Conservation (phyloP, 1,139 yeast genomes). For the Protomyces macrosporus region DNA sequence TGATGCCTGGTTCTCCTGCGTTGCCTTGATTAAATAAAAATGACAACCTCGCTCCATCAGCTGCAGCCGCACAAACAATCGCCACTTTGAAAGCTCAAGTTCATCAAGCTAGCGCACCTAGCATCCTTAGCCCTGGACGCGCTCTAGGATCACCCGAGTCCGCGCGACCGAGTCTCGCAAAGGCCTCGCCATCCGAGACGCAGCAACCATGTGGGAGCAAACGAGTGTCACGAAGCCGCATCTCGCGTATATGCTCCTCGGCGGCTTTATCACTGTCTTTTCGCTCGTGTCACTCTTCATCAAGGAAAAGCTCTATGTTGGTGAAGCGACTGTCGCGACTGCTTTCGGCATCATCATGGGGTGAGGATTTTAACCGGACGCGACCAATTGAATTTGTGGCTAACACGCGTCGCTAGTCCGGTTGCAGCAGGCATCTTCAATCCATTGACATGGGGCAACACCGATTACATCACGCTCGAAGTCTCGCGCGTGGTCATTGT, state of each 20-base stretch:
- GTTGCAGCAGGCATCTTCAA: slow-evolving; percentile 55
- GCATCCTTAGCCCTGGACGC: too few relatives aligned
- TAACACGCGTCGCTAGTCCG: background rate
- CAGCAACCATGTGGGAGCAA: slow-evolving; percentile 48
- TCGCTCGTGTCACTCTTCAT: slow-evolving; percentile 86
- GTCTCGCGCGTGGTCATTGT: slow-evolving; percentile 81
- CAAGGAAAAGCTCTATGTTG: slow-evolving; percentile 81
- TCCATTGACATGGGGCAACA: slow-evolving; percentile 86
- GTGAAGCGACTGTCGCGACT: slow-evolving; percentile 92
- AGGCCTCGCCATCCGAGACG: too few relatives aligned
- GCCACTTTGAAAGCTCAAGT: too few relatives aligned
- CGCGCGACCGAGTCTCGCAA: too few relatives aligned
- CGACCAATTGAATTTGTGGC: slow-evolving; percentile 34
- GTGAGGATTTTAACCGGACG: slow-evolving; percentile 55
- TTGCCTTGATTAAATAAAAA: too few relatives aligned
- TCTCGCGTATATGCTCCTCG: slow-evolving; percentile 87
- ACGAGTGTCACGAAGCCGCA: slow-evolving; percentile 60
- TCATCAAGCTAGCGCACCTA: too few relatives aligned
- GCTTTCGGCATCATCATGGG: slow-evolving; percentile 88
- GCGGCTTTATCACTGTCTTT: slow-evolving; percentile 80
- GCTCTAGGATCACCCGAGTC: too few relatives aligned
- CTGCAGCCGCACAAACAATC: too few relatives aligned
- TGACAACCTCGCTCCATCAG: too few relatives aligned
- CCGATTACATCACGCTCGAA: slow-evolving; percentile 80
- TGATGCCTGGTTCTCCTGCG: too few relatives aligned